Evolutionary conservation across 306 rosid genomes (phyloP).

Genomic region (Prunus campanulata): DNA sequence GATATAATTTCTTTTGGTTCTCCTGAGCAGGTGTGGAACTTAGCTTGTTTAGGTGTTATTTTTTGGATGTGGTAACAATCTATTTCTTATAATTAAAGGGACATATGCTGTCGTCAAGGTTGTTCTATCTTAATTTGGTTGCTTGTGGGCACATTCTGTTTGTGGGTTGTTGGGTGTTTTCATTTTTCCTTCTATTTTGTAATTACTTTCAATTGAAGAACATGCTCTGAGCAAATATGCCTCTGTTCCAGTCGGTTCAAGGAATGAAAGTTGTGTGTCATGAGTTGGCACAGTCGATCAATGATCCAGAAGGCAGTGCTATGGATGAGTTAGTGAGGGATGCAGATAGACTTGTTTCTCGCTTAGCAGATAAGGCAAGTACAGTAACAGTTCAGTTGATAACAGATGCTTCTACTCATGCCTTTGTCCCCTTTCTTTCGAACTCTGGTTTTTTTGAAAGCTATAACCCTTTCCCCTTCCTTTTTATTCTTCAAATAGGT

Average conservation of each 20-base stretch:
- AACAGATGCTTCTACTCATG: neutral
- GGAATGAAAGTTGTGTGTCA: slow-evolving; percentile 99
- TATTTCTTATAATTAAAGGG: neutral
- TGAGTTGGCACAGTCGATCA: slow-evolving; percentile 88
- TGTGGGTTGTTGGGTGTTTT: neutral
- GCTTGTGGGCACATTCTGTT: neutral
- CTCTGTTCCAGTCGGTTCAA: slow-evolving; percentile 80
- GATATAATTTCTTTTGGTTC: slow-evolving; percentile 89
- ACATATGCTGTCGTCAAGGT: neutral
- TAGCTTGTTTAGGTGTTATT: neutral
- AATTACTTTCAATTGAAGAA: neutral
- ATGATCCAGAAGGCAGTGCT: slow-evolving; percentile 85
- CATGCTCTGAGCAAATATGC: slow-evolving; percentile 22
- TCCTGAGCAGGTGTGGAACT: slow-evolving; percentile 79
- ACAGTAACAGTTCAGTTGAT: neutral
- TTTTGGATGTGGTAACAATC: neutral
- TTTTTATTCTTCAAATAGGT: slow-evolving; percentile 47
- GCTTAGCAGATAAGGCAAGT: slow-evolving; percentile 85
- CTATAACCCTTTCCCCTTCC: neutral
- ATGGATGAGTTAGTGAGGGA: slow-evolving; percentile 89
- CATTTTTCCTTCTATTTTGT: neutral
- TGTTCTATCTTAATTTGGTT: neutral
- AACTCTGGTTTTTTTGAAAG: neutral
- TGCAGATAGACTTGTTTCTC: slow-evolving; percentile 89
- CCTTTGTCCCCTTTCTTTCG: neutral